Percentiles rank a stretch among this genome's conserved stretches.
These are phyloP conservation scores for Fusarium hostae DNA, from an alignment of 2,329 filamentous ascomycete species.

Conservation along the genomic window DNA sequence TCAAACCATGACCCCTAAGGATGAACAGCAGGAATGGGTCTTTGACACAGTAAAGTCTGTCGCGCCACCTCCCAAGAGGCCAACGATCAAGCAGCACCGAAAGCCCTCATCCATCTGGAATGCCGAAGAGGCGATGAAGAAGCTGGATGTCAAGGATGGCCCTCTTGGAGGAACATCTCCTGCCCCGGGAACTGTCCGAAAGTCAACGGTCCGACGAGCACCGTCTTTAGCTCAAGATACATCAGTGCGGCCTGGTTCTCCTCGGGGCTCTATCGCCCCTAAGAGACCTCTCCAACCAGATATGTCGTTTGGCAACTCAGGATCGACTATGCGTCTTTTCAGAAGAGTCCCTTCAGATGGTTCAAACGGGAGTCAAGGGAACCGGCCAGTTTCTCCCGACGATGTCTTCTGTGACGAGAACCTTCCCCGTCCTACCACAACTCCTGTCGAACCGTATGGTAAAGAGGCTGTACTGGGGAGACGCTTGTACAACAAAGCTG, in stretches of 20 bases:
- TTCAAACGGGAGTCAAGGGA: slow-evolving; percentile 57
- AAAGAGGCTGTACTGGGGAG: slow-evolving; percentile 88
- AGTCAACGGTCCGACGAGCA: slow-evolving; percentile 65
- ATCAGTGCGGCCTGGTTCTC: slow-evolving; percentile 54
- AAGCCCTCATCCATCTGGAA: slow-evolving; percentile 67
- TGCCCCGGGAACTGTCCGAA: slow-evolving; percentile 65
- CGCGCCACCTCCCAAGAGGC: slow-evolving; percentile 62
- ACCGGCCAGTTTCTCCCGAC: slow-evolving; percentile 51
- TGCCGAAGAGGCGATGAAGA: slow-evolving; percentile 70
- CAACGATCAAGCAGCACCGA: slow-evolving; percentile 60
- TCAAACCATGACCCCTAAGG: slow-evolving; percentile 72
- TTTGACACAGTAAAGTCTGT: slow-evolving; percentile 92
- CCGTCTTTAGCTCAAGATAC: slow-evolving; percentile 55
- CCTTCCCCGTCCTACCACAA: slow-evolving; percentile 59
- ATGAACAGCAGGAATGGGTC: slow-evolving; percentile 88
- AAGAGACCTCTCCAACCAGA: slow-evolving; percentile 88
- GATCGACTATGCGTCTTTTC: slow-evolving; percentile 92
- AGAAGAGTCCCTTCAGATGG: slow-evolving; percentile 82
- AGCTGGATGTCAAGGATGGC: slow-evolving; percentile 69
- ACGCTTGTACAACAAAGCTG: slow-evolving; percentile 80
- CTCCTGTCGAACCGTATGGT: slow-evolving; percentile 67
- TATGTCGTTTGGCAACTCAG: slow-evolving; percentile 92
- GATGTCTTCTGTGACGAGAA: slow-evolving; percentile 71
- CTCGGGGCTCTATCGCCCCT: slow-evolving; percentile 57
- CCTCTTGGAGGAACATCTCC: slow-evolving; percentile 68